Evolutionary conservation across 106 monocot genomes (phyloP), one percentile per base, ranked within the genome.

Genomic region (Acanthochlamys bracteata): DNA sequence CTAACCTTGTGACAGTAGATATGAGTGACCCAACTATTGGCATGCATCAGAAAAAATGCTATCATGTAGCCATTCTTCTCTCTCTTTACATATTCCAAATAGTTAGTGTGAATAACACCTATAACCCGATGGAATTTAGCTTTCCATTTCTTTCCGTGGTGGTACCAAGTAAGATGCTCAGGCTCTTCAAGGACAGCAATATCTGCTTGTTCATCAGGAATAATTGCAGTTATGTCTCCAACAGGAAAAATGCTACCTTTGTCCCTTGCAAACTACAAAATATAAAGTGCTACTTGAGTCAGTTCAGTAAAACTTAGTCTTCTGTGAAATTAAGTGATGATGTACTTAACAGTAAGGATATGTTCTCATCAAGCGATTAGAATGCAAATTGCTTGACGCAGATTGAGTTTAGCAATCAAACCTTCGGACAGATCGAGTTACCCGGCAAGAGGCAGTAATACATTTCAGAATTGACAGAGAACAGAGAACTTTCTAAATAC

Each of bases 141-240:
- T 75, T 95, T 95, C 94, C 94, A 95, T 66, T 62, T 86, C 17
- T 68, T 77, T 7, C 94, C 94, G 72, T 95, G 94, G 75, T 95
- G 94, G 62, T 82, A 89, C 94, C 89, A 94, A 54, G 83, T 94
- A 24, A 94, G 80, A 68, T 94, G 89, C 56, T 94, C 94, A 52
- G 94, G 94, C 65, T 94, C 94, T 73, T 94, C 94, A 53, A 94
- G 78, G 3, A 94, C 84, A 51, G 89, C 94, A 67, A 90, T 67
- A 59, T 86, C 83, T 47, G 86, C 94, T 25, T 78, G 73, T 70
- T 84, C 84, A 73, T 94, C 84, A 27, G 79, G 72, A 79, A 94
- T 80, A 24, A 56, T 53, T 62, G 77, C 77, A 58, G 94, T 86
- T 57, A 94, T 79, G 75, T 94, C 94, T 51, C 94, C 94, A 41